Conservation (phyloP, 179 eudicot species). For the Corrigiola litoralis region DNA sequence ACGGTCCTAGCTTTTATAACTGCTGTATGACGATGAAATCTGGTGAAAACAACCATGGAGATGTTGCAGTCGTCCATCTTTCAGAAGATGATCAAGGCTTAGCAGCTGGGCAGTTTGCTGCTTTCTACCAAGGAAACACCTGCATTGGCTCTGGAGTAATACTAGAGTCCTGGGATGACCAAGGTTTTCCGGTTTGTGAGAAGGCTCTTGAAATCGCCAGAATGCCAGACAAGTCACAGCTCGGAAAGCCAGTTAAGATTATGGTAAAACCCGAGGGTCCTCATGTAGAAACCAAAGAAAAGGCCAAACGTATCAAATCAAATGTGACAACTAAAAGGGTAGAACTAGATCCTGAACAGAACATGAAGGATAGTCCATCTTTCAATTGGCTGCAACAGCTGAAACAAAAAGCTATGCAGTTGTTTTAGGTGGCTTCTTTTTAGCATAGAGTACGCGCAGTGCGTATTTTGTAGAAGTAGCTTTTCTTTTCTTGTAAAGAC, state of each 20-base stretch:
- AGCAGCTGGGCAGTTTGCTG: constrained; percentile 96
- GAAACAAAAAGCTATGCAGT: constrained; percentile 22
- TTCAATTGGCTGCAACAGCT: constrained; percentile 34
- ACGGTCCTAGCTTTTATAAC: constrained; percentile 66
- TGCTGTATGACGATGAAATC: constrained; percentile 56
- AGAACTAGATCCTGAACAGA: constrained; percentile 14
- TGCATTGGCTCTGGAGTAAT: constrained; percentile 94
- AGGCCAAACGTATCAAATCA: not conserved
- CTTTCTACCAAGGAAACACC: constrained; percentile 62
- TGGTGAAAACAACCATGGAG: constrained; percentile 32
- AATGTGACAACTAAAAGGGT: not conserved
- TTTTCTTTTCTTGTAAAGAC: too few relatives aligned
- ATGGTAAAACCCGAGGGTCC: constrained; percentile 36
- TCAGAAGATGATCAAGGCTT: constrained; percentile 93
- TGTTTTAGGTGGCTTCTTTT: constrained; percentile 17
- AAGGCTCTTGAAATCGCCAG: constrained; percentile 73
- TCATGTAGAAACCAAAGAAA: constrained; percentile 18
- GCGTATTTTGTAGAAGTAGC: too few relatives aligned
- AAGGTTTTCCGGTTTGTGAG: constrained; percentile 74
- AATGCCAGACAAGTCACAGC: constrained; percentile 69
- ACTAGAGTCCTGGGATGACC: constrained; percentile 79
- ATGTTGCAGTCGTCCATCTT: constrained; percentile 64
- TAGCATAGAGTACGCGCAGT: too few relatives aligned
- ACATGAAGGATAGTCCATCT: constrained; percentile 12
- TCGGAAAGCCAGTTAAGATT: constrained; percentile 87